Conservation (phyloP, 345 rosid genomes). For the Brassica rapa region DNA sequence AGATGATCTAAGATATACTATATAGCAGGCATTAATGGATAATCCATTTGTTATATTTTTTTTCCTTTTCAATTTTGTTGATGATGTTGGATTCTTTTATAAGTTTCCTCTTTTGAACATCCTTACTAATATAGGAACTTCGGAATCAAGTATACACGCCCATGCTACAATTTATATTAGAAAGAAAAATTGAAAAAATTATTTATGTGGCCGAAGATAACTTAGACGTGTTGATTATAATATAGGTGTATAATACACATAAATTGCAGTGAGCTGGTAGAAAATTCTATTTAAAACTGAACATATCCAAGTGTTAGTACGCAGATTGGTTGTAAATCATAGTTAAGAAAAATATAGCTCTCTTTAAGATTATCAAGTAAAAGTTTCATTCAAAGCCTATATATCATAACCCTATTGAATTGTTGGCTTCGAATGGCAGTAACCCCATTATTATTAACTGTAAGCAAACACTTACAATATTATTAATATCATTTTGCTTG, state of each 20-base stretch:
- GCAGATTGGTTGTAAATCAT: neutral
- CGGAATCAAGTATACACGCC: neutral
- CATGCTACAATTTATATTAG: neutral
- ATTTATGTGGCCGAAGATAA: neutral
- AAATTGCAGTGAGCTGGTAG: neutral
- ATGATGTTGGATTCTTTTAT: neutral
- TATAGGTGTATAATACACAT: neutral
- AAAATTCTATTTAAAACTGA: neutral
- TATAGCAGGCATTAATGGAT: neutral
- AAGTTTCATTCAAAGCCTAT: conserved; percentile 3
- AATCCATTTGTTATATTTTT: neutral
- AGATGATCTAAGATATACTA: neutral
- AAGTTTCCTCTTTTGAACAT: neutral
- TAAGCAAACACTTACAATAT: conserved; percentile 25
- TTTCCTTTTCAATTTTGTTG: neutral
- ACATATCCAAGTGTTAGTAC: neutral
- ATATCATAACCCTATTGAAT: neutral
- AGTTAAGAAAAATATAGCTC: neutral
- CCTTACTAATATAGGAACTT: neutral
- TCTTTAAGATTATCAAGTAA: too few relatives aligned
- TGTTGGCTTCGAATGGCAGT: conserved; percentile 37
- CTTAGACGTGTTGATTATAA: neutral
- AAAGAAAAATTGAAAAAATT: neutral
- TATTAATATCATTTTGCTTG: conserved; percentile 2
- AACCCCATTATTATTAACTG: conserved; percentile 17